A percentile compares a stretch with the other conserved stretches of the same genome.
phyloP scores from a whole-genome alignment of 768 basidiomycete genomes.

The Artomyces pyxidatus region DNA sequence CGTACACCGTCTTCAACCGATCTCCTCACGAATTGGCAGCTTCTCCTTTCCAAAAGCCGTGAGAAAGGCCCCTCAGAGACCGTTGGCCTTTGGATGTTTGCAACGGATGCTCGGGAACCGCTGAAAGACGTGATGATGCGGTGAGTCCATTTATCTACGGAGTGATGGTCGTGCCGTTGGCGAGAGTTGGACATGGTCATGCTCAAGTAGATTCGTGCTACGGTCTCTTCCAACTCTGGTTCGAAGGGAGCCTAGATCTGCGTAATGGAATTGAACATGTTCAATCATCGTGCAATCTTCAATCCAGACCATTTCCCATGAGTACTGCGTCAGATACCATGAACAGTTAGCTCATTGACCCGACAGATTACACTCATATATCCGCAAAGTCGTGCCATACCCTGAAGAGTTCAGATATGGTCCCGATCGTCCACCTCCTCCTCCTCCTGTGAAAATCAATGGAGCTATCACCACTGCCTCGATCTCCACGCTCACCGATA shows the following conservation, averaged over 20 bases:
- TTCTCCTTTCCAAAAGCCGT: constrained; percentile 32
- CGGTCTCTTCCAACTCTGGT: no score
- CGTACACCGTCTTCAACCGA: constrained; percentile 25
- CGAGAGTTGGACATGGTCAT: no score
- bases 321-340: no score
- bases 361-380: constrained; percentile 53
- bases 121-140: constrained; percentile 65
- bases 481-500: background rate
- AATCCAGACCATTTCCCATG: no score
- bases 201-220: no score
- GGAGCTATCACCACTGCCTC: background rate
- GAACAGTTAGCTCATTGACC: constrained; percentile 35
- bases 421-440: constrained; percentile 56
- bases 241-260: no score
- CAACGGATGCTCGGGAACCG: constrained; percentile 60
- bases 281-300: no score
- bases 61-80: constrained; percentile 52
- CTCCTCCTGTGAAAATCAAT: constrained; percentile 26
- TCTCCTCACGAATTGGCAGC: constrained; percentile 31
- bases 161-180: no score
- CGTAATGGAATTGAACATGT: no score
- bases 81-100: constrained; percentile 71
- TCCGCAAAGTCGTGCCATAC: constrained; percentile 59
- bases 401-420: constrained; percentile 68
- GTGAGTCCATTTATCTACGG: constrained; percentile 30